Conservation (phyloP, 352 stramenopile genomes). For the Saprolegnia diclina region DNA sequence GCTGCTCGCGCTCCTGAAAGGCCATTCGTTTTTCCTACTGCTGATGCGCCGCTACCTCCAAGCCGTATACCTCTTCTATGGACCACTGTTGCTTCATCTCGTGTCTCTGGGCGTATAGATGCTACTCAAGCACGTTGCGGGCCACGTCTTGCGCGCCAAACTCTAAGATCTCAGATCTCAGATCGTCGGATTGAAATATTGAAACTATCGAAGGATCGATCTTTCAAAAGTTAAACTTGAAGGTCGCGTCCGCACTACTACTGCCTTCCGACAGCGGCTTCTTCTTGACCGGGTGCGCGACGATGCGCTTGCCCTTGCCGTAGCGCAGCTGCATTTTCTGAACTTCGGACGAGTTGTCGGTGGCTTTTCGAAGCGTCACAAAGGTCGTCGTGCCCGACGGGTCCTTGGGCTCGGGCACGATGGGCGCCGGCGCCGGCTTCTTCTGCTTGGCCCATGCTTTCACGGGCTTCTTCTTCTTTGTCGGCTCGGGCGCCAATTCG, state of each 20-base stretch:
- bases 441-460: background rate
- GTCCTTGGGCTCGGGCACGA: background rate
- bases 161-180: background rate
- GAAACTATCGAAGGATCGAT: background rate
- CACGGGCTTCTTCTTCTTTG: slow-evolving; percentile 21
- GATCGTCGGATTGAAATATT: background rate
- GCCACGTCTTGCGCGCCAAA: background rate
- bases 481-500: background rate
- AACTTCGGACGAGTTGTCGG: slow-evolving; percentile 20
- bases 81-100: too few species aligned
- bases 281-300: slow-evolving; percentile 2
- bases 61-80: too few species aligned
- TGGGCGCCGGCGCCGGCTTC: background rate
- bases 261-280: background rate
- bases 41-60: background rate
- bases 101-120: background rate
- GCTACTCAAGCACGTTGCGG: slow-evolving; percentile 17
- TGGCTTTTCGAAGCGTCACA: slow-evolving; percentile 17
- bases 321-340: slow-evolving; percentile 26
- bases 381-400: slow-evolving; percentile 2
- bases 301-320: slow-evolving; percentile 24
- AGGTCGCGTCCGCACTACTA: background rate
- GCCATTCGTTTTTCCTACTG: slow-evolving; percentile 1
- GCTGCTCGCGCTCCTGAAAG: slow-evolving; percentile 5
- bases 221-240: slow-evolving; percentile 24